Conservation (phyloP, 306 rosid species). For the Benincasa hispida region DNA sequence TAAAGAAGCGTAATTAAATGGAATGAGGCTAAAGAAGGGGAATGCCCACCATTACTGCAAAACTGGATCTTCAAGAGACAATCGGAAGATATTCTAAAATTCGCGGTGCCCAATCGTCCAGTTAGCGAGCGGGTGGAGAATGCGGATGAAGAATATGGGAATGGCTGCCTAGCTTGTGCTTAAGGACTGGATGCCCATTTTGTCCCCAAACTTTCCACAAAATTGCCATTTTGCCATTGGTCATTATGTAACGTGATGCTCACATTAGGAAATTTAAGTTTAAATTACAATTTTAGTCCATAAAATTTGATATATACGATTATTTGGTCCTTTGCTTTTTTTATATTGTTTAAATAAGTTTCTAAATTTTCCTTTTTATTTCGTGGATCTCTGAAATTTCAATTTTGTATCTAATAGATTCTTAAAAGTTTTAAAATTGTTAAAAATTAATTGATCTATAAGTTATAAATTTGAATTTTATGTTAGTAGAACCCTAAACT, state of each 20-base stretch:
- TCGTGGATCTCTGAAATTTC: too few relatives aligned
- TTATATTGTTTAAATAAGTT: too few relatives aligned
- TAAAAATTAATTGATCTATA: too few relatives aligned
- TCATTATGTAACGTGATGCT: too few relatives aligned
- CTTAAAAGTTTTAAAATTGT: background rate
- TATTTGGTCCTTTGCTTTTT: too few relatives aligned
- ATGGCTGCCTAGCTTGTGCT: background rate
- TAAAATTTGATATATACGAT: too few relatives aligned
- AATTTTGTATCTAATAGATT: too few relatives aligned
- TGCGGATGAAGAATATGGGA: background rate
- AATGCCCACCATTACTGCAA: background rate
- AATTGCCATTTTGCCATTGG: background rate
- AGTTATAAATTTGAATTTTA: too few relatives aligned
- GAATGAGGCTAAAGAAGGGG: background rate
- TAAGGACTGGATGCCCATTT: background rate
- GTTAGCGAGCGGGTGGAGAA: background rate
- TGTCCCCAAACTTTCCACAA: background rate
- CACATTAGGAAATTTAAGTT: too few relatives aligned
- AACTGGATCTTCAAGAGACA: background rate
- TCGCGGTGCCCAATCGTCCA: constrained; percentile 5
- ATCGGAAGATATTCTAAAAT: background rate
- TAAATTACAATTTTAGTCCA: too few relatives aligned
- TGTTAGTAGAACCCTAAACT: background rate
- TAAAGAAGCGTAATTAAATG: background rate
- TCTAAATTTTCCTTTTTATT: too few relatives aligned